These are phyloP conservation scores for Chloranthus sessilifolius DNA, from an alignment of 164 flowering plant species.

Conservation along the genomic window DNA sequence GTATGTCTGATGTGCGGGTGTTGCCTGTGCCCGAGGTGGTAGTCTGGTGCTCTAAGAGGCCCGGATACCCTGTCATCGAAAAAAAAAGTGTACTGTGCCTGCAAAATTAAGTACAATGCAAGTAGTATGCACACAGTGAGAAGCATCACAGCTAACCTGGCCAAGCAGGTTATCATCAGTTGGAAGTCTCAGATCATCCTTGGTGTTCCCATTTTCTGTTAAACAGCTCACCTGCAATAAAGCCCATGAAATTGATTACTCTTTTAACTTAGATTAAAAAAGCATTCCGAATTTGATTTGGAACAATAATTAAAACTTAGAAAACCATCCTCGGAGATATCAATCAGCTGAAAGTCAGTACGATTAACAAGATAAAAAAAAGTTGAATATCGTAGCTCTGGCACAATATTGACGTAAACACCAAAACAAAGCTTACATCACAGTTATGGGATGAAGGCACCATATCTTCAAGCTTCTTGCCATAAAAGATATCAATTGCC, in stretches of 20 bases:
- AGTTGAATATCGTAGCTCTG: neutral
- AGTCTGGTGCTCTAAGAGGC: too few species aligned
- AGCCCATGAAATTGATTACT: too few species aligned
- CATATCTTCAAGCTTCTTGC: constrained; percentile 35
- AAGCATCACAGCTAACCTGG: too few species aligned
- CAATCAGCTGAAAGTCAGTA: constrained; percentile 48
- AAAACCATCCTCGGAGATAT: constrained; percentile 51
- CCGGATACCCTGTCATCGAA: too few species aligned
- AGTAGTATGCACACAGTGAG: too few species aligned
- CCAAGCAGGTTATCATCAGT: constrained; percentile 31
- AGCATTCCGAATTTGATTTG: neutral
- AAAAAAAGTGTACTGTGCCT: too few species aligned
- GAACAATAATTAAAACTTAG: constrained; percentile 24
- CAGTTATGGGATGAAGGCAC: constrained; percentile 31
- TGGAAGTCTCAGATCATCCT: constrained; percentile 35
- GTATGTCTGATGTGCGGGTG: too few species aligned
- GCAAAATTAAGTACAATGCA: too few species aligned
- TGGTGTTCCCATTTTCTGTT: constrained; percentile 35
- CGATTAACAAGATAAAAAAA: constrained; percentile 40
- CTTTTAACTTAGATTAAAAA: too few species aligned
- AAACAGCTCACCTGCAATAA: constrained; percentile 29
- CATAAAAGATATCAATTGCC: constrained; percentile 38
- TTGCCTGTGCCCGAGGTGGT: too few species aligned
- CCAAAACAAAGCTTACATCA: constrained; percentile 12
- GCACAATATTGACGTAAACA: neutral